These are phyloP conservation scores for Fusarium xylarioides DNA, from an alignment of 2,329 filamentous ascomycete genomes.

Conservation along the genomic window DNA sequence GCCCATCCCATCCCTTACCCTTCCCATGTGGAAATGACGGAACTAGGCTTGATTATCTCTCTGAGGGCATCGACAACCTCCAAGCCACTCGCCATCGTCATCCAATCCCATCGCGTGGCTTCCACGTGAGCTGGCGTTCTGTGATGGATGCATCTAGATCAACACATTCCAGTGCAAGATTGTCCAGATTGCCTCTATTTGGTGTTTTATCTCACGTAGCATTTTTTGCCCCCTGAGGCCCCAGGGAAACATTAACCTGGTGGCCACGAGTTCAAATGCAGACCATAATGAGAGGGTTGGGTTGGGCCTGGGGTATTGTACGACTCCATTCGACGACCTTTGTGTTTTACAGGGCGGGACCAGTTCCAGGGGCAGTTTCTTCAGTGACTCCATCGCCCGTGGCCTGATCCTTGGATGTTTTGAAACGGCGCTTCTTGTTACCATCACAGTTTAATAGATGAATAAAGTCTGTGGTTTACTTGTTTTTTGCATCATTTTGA, in stretches of 20 bases:
- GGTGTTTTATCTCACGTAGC: constrained; percentile 5
- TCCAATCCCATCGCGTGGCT: background rate
- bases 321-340: background rate
- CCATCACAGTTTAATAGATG: background rate
- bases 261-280: constrained; percentile 1
- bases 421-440: constrained; percentile 1
- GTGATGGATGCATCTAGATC: background rate
- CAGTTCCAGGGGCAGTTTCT: background rate
- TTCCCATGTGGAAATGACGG: constrained; percentile 24
- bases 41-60: background rate
- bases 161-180: constrained; percentile 3
- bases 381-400: background rate
- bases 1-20: background rate
- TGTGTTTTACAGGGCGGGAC: background rate
- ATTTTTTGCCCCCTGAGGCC: background rate
- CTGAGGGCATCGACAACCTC: background rate
- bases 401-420: constrained; percentile 19
- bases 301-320: background rate
- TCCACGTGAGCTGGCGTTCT: background rate
- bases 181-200: background rate
- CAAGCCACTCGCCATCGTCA: background rate
- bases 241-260: background rate
- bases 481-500: background rate
- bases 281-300: background rate
- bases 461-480: background rate